Base-by-base conservation (phyloP, 2,329 filamentous ascomycete species). In the Fusarium ramigenum region DNA sequence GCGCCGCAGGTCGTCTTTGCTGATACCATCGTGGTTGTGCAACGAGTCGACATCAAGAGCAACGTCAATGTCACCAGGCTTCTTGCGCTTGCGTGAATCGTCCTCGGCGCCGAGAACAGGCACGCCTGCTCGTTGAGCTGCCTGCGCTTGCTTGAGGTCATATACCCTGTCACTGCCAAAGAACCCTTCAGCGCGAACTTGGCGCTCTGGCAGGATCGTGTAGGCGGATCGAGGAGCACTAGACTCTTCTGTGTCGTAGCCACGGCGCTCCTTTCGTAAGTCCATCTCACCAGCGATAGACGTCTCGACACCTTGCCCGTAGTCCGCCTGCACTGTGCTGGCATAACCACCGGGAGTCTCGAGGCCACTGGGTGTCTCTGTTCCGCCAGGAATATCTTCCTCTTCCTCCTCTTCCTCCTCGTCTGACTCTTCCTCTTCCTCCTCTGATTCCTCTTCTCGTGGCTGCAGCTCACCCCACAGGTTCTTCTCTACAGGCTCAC, bases 131-230 rank as follows among this genome's bases (percentile, higher is more conserved):
- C 88, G 85, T 72, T 82, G 83, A 4, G 72, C 76, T 69, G 88
- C 85, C 73, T 82, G 83, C 7, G 69, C 75, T 39, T 78, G 76
- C 62, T 90, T 92, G 70, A 99, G 88, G 83, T 99, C 95, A 83
- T 99, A 99, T 21, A 93, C 93, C 79, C 94, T 93, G 80, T 98
- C 96, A 77, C 94, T 95, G 76, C 96, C 96, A 80, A 99, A 98
- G 89, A 99, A 98, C 50, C 96, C 96, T 76, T 95, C 93, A 9
- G 94, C 91, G 58, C 92, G 91, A 28, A 95, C 92, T 79, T 96
- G 92, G 65, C 93, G 93, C 84, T 99, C 96, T 16, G 94, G 94
- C 28, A 99, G 89, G 53, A 99, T 92, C 25, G 94, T 95, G 82
- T 96, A 97, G 21, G 96, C 95, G 28, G 92, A 92, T 72, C 93